phyloP scores from a whole-genome alignment of 768 basidiomycete species.

The Gloeopeniophorella convolvens region DNA sequence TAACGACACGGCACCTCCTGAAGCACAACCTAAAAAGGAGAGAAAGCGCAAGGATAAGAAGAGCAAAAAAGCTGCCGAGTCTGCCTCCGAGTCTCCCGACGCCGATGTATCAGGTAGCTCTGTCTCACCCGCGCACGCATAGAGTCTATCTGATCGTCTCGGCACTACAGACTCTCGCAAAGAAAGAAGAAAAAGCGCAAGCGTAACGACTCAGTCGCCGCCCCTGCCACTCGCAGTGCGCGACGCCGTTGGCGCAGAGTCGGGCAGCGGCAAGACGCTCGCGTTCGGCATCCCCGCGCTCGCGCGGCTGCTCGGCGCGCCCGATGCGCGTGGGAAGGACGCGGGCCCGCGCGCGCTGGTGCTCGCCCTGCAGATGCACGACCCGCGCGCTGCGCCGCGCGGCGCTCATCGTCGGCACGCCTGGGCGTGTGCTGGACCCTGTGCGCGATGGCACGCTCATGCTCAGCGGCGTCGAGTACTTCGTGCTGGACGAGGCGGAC shows the following conservation, averaged over 20 bases:
- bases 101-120: too few species aligned
- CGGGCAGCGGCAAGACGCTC: slow-evolving; percentile 95
- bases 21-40: background rate
- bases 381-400: slow-evolving; percentile 60
- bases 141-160: background rate
- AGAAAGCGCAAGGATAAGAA: slow-evolving; percentile 24
- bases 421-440: slow-evolving; percentile 87
- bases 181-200: slow-evolving; percentile 30
- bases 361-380: slow-evolving; percentile 92
- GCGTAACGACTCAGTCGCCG: slow-evolving; percentile 28
- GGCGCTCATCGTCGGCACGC: slow-evolving; percentile 91
- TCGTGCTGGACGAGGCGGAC: slow-evolving; percentile 97
- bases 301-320: slow-evolving; percentile 47
- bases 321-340: slow-evolving; percentile 27
- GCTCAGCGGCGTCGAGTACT: slow-evolving; percentile 80
- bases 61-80: slow-evolving; percentile 11
- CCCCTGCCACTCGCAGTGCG: slow-evolving; percentile 45
- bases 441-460: slow-evolving; percentile 81
- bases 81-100: background rate
- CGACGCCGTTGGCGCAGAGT: slow-evolving; percentile 96
- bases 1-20: too few species aligned
- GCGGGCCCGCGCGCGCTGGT: slow-evolving; percentile 48
- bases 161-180: background rate
- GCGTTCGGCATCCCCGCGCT: slow-evolving; percentile 94
- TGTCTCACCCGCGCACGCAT: too few species aligned